Evolutionary conservation across 2,329 filamentous ascomycete species (phyloP).

Genomic region (Ophioceras dolichostomum): DNA sequence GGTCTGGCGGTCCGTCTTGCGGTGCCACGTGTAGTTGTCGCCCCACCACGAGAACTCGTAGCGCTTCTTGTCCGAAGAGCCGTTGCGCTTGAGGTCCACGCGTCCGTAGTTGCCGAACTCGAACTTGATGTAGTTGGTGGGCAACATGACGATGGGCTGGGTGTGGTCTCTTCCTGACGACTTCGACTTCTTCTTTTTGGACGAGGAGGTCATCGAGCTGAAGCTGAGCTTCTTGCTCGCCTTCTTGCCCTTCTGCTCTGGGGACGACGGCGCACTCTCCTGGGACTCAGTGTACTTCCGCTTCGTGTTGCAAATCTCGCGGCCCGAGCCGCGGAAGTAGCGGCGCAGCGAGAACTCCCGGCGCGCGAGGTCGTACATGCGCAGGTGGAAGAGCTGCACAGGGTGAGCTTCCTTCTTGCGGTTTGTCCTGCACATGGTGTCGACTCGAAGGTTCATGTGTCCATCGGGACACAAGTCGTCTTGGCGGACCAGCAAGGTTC

Average conservation of each 20-base stretch:
- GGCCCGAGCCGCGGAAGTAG: constrained; percentile 85
- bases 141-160: constrained; percentile 15
- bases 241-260: constrained; percentile 6
- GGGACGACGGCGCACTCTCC: constrained; percentile 16
- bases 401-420: constrained; percentile 47
- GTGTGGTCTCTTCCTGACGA: constrained; percentile 16
- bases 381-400: constrained; percentile 78
- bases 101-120: constrained; percentile 98
- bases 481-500: constrained; percentile 72
- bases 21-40: constrained; percentile 71
- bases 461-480: constrained; percentile 85
- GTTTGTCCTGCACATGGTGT: constrained; percentile 58
- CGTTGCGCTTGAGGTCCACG: constrained; percentile 64
- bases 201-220: constrained; percentile 21
- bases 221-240: constrained; percentile 5
- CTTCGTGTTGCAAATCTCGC: constrained; percentile 80
- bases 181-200: constrained; percentile 17
- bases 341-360: constrained; percentile 83
- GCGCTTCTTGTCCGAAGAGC: constrained; percentile 54
- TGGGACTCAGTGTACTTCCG: constrained; percentile 43
- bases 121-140: constrained; percentile 72
- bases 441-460: constrained; percentile 91
- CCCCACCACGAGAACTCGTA: constrained; percentile 97
- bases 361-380: constrained; percentile 81
- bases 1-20: constrained; percentile 56